Percentiles rank a stretch among this genome's conserved stretches.
Evolutionary conservation across 2,329 filamentous ascomycete genomes (phyloP).

Genomic region (Monosporascus sp.): DNA sequence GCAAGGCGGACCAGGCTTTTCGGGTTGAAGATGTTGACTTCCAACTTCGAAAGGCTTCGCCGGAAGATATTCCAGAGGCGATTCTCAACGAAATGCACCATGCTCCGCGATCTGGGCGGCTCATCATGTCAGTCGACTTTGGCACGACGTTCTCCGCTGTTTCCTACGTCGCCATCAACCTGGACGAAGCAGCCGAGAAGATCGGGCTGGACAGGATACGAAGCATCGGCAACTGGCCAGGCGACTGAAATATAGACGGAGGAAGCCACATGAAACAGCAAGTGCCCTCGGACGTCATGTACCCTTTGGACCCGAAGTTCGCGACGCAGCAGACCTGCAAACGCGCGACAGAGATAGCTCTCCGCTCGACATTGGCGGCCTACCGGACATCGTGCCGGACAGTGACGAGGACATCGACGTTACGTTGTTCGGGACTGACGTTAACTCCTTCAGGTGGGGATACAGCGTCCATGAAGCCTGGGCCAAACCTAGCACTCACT

Average conservation of each 20-base stretch:
- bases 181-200: background rate
- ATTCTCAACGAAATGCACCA: too few species aligned
- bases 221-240: conserved; percentile 9
- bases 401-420: background rate
- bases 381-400: background rate
- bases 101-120: background rate
- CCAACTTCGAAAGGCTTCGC: too few species aligned
- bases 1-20: too few species aligned
- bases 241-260: conserved; percentile 1
- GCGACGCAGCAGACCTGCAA: conserved; percentile 3
- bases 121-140: conserved; percentile 12
- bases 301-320: conserved; percentile 8
- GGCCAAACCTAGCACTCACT: conserved; percentile 3
- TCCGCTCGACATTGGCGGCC: too few species aligned
- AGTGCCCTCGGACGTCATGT: conserved; percentile 12
- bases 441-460: conserved; percentile 8
- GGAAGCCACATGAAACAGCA: conserved; percentile 8
- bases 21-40: too few species aligned
- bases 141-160: conserved; percentile 12
- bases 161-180: conserved; percentile 5
- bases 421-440: conserved; percentile 1
- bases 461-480: conserved; percentile 8
- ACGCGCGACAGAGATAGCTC: too few species aligned
- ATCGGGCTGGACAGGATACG: conserved; percentile 1
- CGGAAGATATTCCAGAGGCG: too few species aligned